Base-by-base conservation (phyloP, 768 basidiomycete species). In the Xerocomellus intermedius region DNA sequence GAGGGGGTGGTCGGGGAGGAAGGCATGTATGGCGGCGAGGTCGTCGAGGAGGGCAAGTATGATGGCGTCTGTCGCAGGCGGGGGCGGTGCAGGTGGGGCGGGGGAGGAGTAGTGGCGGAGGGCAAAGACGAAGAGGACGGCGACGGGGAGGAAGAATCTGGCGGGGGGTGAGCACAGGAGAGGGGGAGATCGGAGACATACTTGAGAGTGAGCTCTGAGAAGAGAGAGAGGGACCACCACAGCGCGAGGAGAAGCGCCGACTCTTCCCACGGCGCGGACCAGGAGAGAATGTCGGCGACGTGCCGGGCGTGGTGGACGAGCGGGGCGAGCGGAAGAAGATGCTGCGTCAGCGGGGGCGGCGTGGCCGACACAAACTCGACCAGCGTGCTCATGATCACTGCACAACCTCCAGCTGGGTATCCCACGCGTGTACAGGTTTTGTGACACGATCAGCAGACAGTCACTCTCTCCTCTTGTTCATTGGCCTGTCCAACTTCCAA, bases 201-300 rank as follows among this genome's bases (percentile, higher is more conserved):
- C 84, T 79, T 77, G 60, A 91, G 71, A 10, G 69, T 71, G 33
- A 72, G 69, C 16, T 78, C 76, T 2, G 79, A 70, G 42, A 87
- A 76, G 52, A 94, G 74, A 73, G 89, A 92, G 19, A 84, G 24
- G 0, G 80, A 81, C 89, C 92, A 95, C 90, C 90, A 94, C 2
- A 68, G 66, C 0, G 79, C 87, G 42, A 96, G 73, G 2, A 80
- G 69, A 4, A 94, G 79, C 75, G 79, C 87, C 48, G 83, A 78
- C 49, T 89, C 80, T 62, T 84, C 79, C 78, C 79, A 82, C 1
- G 57, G 69, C 0, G 76, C 64, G 37, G 77, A 73, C 88, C 90
- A 92, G 59, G 76, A 80, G 32, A 81, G 30, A 1, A 85, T 68
- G 63, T 88, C 79, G 3, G 78, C 66, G 0, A 69, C 32, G 52